Evolutionary conservation across 2,329 filamentous ascomycete genomes (phyloP).

Genomic region (Neurospora crassa): DNA sequence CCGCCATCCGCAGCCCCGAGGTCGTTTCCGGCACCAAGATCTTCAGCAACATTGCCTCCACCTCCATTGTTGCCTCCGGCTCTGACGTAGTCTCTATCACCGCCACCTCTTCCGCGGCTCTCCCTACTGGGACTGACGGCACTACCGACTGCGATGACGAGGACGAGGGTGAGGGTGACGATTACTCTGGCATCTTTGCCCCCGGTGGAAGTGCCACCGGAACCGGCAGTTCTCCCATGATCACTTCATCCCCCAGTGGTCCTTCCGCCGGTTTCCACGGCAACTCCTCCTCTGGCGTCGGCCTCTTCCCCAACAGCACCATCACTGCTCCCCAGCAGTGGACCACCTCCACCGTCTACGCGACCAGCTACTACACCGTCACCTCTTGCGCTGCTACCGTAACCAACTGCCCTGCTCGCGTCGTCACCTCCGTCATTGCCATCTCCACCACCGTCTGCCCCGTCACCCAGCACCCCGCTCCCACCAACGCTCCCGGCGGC

Average conservation of each 20-base stretch:
- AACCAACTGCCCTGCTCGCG: slow-evolving; percentile 20
- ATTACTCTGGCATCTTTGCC: background rate
- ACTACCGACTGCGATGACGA: slow-evolving; percentile 4
- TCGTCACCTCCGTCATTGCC: slow-evolving; percentile 20
- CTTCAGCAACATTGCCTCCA: slow-evolving; percentile 1
- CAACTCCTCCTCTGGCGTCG: background rate
- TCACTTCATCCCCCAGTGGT: background rate
- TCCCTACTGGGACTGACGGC: slow-evolving; percentile 4
- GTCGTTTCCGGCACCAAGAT: slow-evolving; percentile 1
- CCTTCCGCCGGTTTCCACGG: background rate
- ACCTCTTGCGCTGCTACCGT: slow-evolving; percentile 19
- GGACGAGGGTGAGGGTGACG: background rate
- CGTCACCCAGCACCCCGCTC: slow-evolving; percentile 17
- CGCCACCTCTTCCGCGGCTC: slow-evolving; percentile 12
- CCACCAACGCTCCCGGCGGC: background rate
- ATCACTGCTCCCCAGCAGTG: slow-evolving; percentile 5
- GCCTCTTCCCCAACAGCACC: background rate
- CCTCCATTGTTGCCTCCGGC: background rate
- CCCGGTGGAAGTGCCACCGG: background rate
- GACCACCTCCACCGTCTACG: slow-evolving; percentile 17
- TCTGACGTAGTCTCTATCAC: slow-evolving; percentile 4
- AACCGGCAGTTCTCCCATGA: background rate
- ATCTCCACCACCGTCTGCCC: slow-evolving; percentile 34
- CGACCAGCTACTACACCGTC: slow-evolving; percentile 20
- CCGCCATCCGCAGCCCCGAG: background rate